Conservation (phyloP, 768 basidiomycete species). For the Termitomyces sp. region DNA sequence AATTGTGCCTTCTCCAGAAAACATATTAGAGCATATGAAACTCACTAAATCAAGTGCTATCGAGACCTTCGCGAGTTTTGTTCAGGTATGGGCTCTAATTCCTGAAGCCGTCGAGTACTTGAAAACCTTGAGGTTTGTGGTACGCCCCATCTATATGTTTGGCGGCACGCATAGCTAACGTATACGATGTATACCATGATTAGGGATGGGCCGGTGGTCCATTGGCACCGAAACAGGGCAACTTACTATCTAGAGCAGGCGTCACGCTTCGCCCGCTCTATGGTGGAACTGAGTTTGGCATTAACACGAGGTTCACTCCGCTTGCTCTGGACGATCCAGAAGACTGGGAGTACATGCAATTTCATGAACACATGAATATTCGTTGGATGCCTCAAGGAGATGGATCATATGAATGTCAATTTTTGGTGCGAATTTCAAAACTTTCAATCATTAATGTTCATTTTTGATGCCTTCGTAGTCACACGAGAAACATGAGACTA, state of each 20-base stretch:
- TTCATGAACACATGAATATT: constrained; percentile 11
- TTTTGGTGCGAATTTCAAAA: constrained; percentile 23
- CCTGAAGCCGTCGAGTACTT: constrained; percentile 14
- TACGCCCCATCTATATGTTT: background rate
- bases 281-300: constrained; percentile 14
- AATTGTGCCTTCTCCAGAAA: constrained; percentile 15
- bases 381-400: constrained; percentile 26
- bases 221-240: constrained; percentile 7
- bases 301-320: constrained; percentile 2
- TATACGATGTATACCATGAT: background rate
- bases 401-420: constrained; percentile 27
- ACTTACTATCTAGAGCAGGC: constrained; percentile 6
- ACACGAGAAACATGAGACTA: background rate
- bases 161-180: background rate
- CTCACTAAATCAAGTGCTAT: constrained; percentile 23
- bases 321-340: constrained; percentile 15
- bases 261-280: constrained; percentile 8
- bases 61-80: constrained; percentile 30
- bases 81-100: constrained; percentile 31
- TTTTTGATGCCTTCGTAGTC: background rate
- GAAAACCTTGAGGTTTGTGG: constrained; percentile 7
- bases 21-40: constrained; percentile 28
- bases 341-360: constrained; percentile 13
- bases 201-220: constrained; percentile 12
- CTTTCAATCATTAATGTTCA: background rate